Percentiles rank a stretch among this genome's conserved stretches.
Evolutionary conservation across 140 eudicot genomes (phyloP).

Genomic region (Bidens hawaiensis): DNA sequence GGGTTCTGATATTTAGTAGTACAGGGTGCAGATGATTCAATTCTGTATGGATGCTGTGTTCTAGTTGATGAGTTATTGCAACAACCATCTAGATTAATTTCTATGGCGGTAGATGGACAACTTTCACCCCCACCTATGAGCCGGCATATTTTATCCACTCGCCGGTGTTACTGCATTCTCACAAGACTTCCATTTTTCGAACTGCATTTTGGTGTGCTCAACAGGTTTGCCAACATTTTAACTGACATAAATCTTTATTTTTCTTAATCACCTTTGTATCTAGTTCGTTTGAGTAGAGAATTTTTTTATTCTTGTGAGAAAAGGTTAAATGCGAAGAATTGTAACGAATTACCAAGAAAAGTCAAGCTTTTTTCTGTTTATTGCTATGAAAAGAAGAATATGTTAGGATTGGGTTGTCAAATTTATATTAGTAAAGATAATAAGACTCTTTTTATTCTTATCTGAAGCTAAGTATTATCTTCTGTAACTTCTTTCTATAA

Average conservation of each 20-base stretch:
- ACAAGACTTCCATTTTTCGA: conserved; percentile 91
- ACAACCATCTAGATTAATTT: conserved; percentile 80
- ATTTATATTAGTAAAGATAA: not conserved
- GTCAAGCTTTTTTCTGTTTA: not conserved
- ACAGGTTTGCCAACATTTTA: conserved; percentile 50
- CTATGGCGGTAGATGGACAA: conserved; percentile 64
- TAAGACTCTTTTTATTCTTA: not conserved
- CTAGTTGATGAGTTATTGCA: conserved; percentile 89
- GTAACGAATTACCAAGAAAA: not conserved
- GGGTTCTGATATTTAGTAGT: conserved; percentile 6
- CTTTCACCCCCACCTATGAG: conserved; percentile 37
- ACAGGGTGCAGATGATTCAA: conserved; percentile 95
- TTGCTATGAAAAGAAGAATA: not conserved
- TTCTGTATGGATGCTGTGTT: conserved; percentile 92
- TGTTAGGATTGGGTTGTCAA: not conserved
- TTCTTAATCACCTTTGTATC: conserved; percentile 12
- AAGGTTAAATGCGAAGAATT: not conserved
- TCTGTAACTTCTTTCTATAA: not conserved
- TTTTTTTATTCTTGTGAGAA: too few species aligned
- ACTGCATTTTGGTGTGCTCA: conserved; percentile 90
- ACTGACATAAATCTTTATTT: not conserved
- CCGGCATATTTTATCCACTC: conserved; percentile 80
- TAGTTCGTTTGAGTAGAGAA: not conserved
- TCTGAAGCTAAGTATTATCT: not conserved
- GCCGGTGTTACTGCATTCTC: conserved; percentile 97